Evolutionary conservation across 2,329 filamentous ascomycete species (phyloP), one percentile per base, ranked within the genome.

Genomic region (Talaromyces sp.): DNA sequence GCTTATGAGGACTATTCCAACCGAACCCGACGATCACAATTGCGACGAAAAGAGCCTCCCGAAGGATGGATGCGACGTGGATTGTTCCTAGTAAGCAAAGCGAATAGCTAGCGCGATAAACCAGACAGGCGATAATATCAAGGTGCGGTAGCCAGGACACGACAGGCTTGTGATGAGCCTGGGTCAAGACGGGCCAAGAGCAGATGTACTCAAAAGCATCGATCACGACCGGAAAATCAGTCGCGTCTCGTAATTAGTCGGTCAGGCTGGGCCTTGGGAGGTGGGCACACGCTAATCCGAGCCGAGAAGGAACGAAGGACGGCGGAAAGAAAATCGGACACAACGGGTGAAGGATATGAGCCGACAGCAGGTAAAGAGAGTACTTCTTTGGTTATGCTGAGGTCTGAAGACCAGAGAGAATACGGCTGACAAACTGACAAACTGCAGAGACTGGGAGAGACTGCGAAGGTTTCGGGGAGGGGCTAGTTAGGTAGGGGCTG

Each of bases 81-180:
- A 10, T 31, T 31, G 27, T 37, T 37, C 8, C 16, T 14, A 22
- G 11, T 5, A 39, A 22, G 4, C 52, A 56, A 56, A 13, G 19
- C 31, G 33, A 19, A 39, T 60, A 47, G 60, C 47, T 39, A 14
- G 60, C 64, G 66, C 64, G 56, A 48, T 64, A 56, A 54, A 54
- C 45, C 60, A 54, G 47, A 47, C 16, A 43, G 24, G 4, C n/a
- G 22, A 27, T 54, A 74, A 69, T 74, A 74, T 76, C 72, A 74
- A 72, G 70, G 73, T 72, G 69, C 70, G 71, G 72, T 73, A 70
- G 72, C 72, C 74, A 76, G 74, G 72, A 75, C 72, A 72, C 73
- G 73, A 69, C 72, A 73, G 74, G 70, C 70, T 69, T 70, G 69
- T 70, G 71, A 73, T 69, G 67, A 71, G 71, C 68, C 70, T 70